A percentile compares a stretch with the other conserved stretches of the same genome.
Evolutionary conservation across 495 filamentous ascomycete species (phyloP).

Genomic region (Penicillium macrosclerotiorum): DNA sequence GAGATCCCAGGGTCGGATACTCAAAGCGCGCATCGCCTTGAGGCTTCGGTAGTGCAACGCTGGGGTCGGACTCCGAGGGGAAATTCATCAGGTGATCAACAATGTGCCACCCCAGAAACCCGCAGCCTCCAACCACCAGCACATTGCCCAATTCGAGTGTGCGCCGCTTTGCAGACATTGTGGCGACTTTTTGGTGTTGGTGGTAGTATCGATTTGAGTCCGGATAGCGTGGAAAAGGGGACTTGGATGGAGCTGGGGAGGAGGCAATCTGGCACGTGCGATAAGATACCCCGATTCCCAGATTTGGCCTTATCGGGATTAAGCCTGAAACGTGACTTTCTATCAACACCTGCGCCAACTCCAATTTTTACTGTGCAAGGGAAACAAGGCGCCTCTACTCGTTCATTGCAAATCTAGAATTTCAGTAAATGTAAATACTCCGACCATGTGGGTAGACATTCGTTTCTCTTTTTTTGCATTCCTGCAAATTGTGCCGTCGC

Average conservation of each 20-base stretch:
- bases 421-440: too few species aligned
- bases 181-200: conserved; percentile 2
- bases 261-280: conserved; percentile 18
- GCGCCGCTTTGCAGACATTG: conserved; percentile 36
- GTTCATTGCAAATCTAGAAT: too few species aligned
- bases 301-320: too few species aligned
- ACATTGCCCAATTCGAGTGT: conserved; percentile 46
- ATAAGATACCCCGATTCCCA: conserved; percentile 9
- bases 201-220: conserved; percentile 4
- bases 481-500: too few species aligned
- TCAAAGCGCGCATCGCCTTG: conserved; percentile 41
- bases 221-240: conserved; percentile 13
- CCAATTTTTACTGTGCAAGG: too few species aligned
- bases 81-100: conserved; percentile 55
- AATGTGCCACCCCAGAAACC: conserved; percentile 59
- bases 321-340: too few species aligned
- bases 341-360: background rate
- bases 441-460: too few species aligned
- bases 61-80: conserved; percentile 47
- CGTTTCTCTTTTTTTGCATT: too few species aligned
- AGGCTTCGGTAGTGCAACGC: conserved; percentile 39
- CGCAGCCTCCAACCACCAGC: conserved; percentile 57
- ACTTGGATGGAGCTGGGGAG: conserved; percentile 7
- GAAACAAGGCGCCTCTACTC: too few species aligned
- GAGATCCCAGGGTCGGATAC: conserved; percentile 35